Evolutionary conservation across 495 filamentous ascomycete genomes (phyloP).

Genomic region (Apiosordaria backusii): DNA sequence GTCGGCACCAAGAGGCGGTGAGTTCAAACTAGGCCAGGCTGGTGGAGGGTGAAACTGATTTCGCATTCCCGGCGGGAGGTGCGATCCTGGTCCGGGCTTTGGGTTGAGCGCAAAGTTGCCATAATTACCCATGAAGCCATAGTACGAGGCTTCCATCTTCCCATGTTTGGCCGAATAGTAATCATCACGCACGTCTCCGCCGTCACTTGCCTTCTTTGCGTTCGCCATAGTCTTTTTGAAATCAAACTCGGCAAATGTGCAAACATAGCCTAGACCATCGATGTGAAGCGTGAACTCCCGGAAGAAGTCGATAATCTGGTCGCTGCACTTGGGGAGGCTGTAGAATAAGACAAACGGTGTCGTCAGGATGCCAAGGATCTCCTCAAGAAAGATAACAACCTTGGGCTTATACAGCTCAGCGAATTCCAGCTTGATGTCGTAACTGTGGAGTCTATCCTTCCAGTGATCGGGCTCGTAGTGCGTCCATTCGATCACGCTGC

Average conservation of each 20-base stretch:
- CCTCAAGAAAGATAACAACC: conserved; percentile 84
- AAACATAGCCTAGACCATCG: conserved; percentile 92
- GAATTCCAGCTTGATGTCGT: conserved; percentile 81
- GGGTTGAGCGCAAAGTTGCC: conserved; percentile 71
- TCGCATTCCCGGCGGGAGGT: conserved; percentile 46
- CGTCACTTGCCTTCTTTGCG: conserved; percentile 32
- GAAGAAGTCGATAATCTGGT: conserved; percentile 95
- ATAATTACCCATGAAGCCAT: conserved; percentile 91
- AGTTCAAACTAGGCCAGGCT: conserved; percentile 66
- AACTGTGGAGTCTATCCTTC: conserved; percentile 83
- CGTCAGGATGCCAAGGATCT: conserved; percentile 85
- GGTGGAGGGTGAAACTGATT: conserved; percentile 78
- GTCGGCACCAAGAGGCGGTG: conserved; percentile 56
- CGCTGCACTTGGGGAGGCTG: conserved; percentile 82
- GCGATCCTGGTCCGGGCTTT: conserved; percentile 48
- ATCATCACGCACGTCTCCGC: conserved; percentile 70
- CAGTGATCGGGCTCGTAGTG: conserved; percentile 86
- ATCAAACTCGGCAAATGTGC: conserved; percentile 96
- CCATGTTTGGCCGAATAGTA: conserved; percentile 93
- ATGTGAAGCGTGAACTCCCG: conserved; percentile 96
- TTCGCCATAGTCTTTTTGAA: conserved; percentile 79
- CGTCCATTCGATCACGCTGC: conserved; percentile 83
- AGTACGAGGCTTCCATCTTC: conserved; percentile 95
- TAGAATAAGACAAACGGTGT: conserved; percentile 87
- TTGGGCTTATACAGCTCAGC: conserved; percentile 83